Evolutionary conservation across 805 yeast species (phyloP), one percentile per base, ranked within the genome.

Genomic region (Monosporozyma aquatica): DNA sequence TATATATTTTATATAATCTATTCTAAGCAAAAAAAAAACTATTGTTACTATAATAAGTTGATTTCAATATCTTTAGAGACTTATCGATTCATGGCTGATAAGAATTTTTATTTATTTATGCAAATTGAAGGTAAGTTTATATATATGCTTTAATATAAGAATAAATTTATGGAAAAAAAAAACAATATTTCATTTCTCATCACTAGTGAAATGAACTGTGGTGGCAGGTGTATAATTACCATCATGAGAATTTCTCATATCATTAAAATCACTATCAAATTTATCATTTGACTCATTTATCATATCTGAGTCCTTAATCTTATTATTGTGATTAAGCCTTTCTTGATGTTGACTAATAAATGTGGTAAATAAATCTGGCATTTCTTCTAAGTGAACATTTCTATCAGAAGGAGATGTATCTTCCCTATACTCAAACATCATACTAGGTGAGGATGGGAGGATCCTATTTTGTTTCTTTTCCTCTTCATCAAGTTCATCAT

Each of bases 401-500:
- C 45, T 46, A 27, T 43, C 48, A 36, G 25, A 23, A 6, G 37
- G 46, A 3, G 40, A 30, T 10, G 37, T 23, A 26, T 27, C 38
- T 7, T 45, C 32, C 39, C 50, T 41, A 35, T 57, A 58, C 15
- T 48, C 52, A 38, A 54, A 58, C 54, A 56, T 55, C 36, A 55
- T 54, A 13, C 55, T 51, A 6, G 64, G 66, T 8, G 64, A 59
- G 2, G 64, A 59, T 11, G 64, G 64, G 47, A 61, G 53, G 6
- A 53, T 48, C 21, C 54, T 49, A 33, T 55, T 55, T 28, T 54
- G 52, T 29, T 58, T 57, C 15, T 47, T 43, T 4, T 46, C 50
- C 15, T 51, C 54, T 3, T 52, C 59, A 30, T 55, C 55, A n/a
- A 42, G 49, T 8, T 50, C 53, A 5, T 44, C 46, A 11, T 43